These are phyloP conservation scores for Mycena chlorophos DNA, from an alignment of 768 basidiomycete species.

Conservation along the genomic window DNA sequence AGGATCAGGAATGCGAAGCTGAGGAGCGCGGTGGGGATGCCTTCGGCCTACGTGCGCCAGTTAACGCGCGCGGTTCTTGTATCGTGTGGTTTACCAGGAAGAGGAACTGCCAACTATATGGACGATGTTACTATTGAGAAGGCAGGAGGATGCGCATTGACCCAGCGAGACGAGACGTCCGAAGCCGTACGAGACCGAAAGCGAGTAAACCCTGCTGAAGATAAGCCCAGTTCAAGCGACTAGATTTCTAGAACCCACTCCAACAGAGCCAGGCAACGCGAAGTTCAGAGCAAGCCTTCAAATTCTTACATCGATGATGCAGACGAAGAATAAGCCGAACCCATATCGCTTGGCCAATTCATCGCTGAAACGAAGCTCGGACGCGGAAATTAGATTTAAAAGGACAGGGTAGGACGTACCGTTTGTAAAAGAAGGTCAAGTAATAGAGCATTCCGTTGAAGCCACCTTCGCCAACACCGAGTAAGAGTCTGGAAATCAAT, in stretches of 20 bases:
- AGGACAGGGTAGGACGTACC: background rate
- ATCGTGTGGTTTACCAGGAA: conserved; percentile 40
- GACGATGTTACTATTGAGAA: background rate
- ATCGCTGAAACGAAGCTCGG: conserved; percentile 35
- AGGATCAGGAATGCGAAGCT: conserved; percentile 39
- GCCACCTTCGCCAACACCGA: background rate
- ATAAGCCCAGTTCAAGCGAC: background rate
- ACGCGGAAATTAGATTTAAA: background rate
- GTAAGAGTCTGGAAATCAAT: background rate
- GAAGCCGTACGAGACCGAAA: conserved; percentile 54
- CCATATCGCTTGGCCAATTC: conserved; percentile 54
- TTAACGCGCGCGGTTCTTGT: background rate
- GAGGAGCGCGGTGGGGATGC: conserved; percentile 49
- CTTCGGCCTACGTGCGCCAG: conserved; percentile 44
- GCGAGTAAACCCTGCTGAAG: conserved; percentile 48
- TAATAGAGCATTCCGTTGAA: conserved; percentile 57
- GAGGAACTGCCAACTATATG: conserved; percentile 55
- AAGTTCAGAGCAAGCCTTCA: conserved; percentile 56
- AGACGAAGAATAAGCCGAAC: conserved; percentile 26
- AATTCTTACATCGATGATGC: background rate
- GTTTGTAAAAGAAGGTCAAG: conserved; percentile 54
- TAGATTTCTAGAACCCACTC: conserved; percentile 31
- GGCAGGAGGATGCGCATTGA: conserved; percentile 19
- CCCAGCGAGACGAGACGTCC: conserved; percentile 46
- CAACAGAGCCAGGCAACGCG: conserved; percentile 55